Percentiles rank a stretch among this genome's conserved stretches.
Evolutionary conservation across 495 filamentous ascomycete genomes (phyloP).

Genomic region (Poronia punctata): DNA sequence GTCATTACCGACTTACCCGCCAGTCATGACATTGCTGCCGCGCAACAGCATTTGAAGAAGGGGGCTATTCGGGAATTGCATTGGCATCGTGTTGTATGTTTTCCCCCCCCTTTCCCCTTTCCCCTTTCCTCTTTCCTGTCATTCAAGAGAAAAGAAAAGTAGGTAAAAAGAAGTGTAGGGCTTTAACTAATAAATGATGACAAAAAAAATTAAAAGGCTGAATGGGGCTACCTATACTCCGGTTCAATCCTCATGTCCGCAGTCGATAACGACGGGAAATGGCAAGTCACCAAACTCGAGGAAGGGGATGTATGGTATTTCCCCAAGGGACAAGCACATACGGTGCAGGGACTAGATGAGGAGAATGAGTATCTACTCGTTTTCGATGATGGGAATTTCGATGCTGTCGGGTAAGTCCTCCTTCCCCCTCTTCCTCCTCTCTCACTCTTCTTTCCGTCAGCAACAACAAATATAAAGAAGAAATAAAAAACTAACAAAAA

Average conservation of each 20-base stretch:
- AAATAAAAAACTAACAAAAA: too few species aligned
- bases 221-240: conserved; percentile 58
- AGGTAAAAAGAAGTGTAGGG: too few species aligned
- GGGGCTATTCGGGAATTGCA: conserved; percentile 58
- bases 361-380: conserved; percentile 60
- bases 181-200: neutral
- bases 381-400: conserved; percentile 56
- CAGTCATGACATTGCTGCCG: conserved; percentile 55
- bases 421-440: neutral
- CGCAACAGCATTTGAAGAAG: conserved; percentile 57
- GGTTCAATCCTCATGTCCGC: conserved; percentile 51
- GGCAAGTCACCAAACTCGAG: conserved; percentile 46
- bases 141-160: too few species aligned
- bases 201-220: conserved; percentile 51
- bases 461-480: too few species aligned
- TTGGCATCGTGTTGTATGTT: conserved; percentile 56
- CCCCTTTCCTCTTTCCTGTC: too few species aligned
- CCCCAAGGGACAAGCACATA: conserved; percentile 57
- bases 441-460: too few species aligned
- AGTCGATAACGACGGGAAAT: conserved; percentile 53
- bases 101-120: neutral
- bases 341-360: conserved; percentile 50
- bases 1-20: conserved; percentile 52
- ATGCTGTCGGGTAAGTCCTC: conserved; percentile 31
- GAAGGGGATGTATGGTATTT: conserved; percentile 64